Evolutionary conservation across 2,329 filamentous ascomycete species (phyloP), one percentile per base, ranked within the genome.

Genomic region (Trichophyton rubrum): DNA sequence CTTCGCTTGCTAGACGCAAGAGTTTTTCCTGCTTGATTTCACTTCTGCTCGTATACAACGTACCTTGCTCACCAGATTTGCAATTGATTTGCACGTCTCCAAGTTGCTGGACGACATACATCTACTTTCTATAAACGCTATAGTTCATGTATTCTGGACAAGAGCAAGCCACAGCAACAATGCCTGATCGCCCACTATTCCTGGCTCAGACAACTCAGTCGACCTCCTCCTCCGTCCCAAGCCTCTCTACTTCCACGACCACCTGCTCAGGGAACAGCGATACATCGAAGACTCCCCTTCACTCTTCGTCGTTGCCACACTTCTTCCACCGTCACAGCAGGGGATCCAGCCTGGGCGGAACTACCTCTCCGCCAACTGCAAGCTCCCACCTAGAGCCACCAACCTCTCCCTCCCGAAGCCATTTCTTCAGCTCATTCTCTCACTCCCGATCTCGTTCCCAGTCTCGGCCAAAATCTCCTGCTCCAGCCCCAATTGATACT

Each of bases 381-480:
- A 33, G 20, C 13, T 30, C 51, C 5, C 20, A 8, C 15, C 27
- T 55, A 4, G 51, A 55, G 7, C 51, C 17, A 35, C 56, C 56
- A 20, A 40, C 43, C 5, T 40, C 43, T 6, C 47, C 49, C 15
- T 60, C 33, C 30, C 58, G 49, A 13, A 15, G 47, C 30, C 30
- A 17, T 49, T 49, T 53, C 45, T 60, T 53, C 41, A 27, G 58
- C 30, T 60, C 58, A 20, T 53, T 53, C 35, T 60, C 58, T 17
- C 45, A 60, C 30, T 60, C 58, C 38, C 41, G 49, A 8, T 59
- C 58, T 17, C 22, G 15, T 62, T 35, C 65, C 62, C 13, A 61
- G 61, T 38, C 64, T 58, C 30, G 67, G 62, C 45, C 61, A 60
- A 8, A 65, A 59, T 59, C 57, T n/a, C 57, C 57, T 35, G 33